phyloP scores from a whole-genome alignment of 805 yeast species.

The Spathaspora hagerdaliae region DNA sequence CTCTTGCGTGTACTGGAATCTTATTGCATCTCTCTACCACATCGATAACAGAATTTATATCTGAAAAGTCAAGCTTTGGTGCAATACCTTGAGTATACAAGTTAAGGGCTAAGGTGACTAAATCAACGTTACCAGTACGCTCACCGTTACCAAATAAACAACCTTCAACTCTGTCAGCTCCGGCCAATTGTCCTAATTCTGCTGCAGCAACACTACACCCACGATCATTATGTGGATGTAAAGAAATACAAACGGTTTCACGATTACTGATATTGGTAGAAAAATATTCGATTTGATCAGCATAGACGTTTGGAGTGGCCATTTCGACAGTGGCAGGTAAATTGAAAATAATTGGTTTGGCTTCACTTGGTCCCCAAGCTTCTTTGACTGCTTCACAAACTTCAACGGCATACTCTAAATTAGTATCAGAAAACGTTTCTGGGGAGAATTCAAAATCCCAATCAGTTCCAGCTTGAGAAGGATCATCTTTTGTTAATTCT shows the following conservation, averaged over 20 bases:
- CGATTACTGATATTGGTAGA: slow-evolving; percentile 57
- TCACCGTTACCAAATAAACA: slow-evolving; percentile 85
- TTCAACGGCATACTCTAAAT: slow-evolving; percentile 56
- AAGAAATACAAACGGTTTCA: slow-evolving; percentile 67
- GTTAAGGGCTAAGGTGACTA: slow-evolving; percentile 73
- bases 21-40: slow-evolving; percentile 77
- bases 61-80: slow-evolving; percentile 69
- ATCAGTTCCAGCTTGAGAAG: slow-evolving; percentile 45
- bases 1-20: slow-evolving; percentile 73
- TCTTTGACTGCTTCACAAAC: slow-evolving; percentile 72
- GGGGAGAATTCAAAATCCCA: slow-evolving; percentile 83
- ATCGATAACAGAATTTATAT: slow-evolving; percentile 61
- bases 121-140: slow-evolving; percentile 82
- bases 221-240: slow-evolving; percentile 82
- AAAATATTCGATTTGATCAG: slow-evolving; percentile 81
- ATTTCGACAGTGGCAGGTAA: slow-evolving; percentile 84
- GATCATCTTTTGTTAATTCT: slow-evolving; percentile 66
- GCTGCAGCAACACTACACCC: slow-evolving; percentile 91
- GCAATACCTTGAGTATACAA: slow-evolving; percentile 74
- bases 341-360: slow-evolving; percentile 70
- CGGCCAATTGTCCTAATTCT: slow-evolving; percentile 76
- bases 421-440: slow-evolving; percentile 72
- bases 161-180: slow-evolving; percentile 87
- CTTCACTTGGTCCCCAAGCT: slow-evolving; percentile 69
- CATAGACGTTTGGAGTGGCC: slow-evolving; percentile 76